Base-by-base conservation (phyloP, 2,329 filamentous ascomycete genomes). In the Apiospora koreana region DNA sequence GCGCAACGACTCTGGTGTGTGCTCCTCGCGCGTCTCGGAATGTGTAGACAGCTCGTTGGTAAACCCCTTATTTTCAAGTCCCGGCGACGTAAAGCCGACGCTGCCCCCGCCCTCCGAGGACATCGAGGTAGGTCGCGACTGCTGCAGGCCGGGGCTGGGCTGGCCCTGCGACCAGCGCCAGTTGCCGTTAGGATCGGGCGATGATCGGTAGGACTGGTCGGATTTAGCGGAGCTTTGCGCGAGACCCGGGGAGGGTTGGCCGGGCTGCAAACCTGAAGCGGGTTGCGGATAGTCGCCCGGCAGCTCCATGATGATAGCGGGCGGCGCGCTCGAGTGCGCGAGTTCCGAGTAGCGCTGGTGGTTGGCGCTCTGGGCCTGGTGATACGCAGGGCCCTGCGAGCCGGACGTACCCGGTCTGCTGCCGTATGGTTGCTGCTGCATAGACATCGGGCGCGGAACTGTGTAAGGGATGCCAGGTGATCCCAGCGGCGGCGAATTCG, bases 1-100 rank as follows among this genome's bases (percentile, higher is more conserved):
- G 68, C 72, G 75, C 10, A 77, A 70, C 8, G 71, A 9, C 74
- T 74, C 70, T 3, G 71, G 12, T 74, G 73, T 72, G 72, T 86
- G 76, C 76, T 87, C 86, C 73, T 86, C 86, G 0, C 72, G 75
- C 1, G 83, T 84, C 79, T 88, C 86, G 10, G 75, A 76, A 71
- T 88, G 86, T 2, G 86, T 82, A 3, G 84, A 71, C 35, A 88
- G 72, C 69, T 86, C 86, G 0, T 80, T 79, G 0, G 83, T 74
- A 69, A 83, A 85, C 1, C 76, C 77, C 73, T 82, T 83, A 67
- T 81, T 79, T n/a, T 83, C 82, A 0, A 82, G 76, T 1, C 76
- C 79, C 0, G 84, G 84, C 0, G 82, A 85, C 1, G 77, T 74
- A 35, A 79, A 79, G 0, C 81, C 80, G 2, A 74, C 75, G 35